These are phyloP conservation scores for Stropharia rugosoannulata DNA, from an alignment of 768 basidiomycete genomes.

Conservation along the genomic window DNA sequence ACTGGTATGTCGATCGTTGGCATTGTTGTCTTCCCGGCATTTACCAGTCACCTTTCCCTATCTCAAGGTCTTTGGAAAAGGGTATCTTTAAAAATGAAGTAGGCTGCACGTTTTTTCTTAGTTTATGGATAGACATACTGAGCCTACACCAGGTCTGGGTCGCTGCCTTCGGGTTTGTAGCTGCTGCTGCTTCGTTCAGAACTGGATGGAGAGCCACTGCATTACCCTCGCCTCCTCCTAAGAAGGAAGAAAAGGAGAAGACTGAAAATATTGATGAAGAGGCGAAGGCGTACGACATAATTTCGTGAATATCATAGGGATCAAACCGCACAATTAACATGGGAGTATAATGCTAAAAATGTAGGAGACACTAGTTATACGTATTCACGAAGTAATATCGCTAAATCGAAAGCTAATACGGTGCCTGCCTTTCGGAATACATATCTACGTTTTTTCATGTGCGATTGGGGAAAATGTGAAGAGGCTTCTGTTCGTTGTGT, in stretches of 20 bases:
- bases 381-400: too few species aligned
- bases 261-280: not conserved
- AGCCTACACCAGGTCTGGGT: constrained; percentile 34
- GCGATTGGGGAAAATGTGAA: too few species aligned
- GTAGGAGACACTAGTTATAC: too few species aligned
- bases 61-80: constrained; percentile 61
- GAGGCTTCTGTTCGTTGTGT: too few species aligned
- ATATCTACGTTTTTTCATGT: too few species aligned
- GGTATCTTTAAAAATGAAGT: constrained; percentile 72
- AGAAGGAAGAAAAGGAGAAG: constrained; percentile 23
- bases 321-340: not conserved
- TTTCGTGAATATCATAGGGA: constrained; percentile 10
- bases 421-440: too few species aligned
- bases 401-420: too few species aligned
- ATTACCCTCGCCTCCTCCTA: constrained; percentile 27
- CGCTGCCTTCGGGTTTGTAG: constrained; percentile 41
- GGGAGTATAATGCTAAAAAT: too few species aligned
- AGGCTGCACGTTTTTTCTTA: constrained; percentile 17
- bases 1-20: constrained; percentile 56
- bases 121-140: constrained; percentile 1
- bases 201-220: constrained; percentile 74
- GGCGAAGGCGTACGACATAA: constrained; percentile 25
- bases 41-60: not conserved
- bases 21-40: not conserved
- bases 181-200: constrained; percentile 61